Conservation (phyloP, 164 flowering plant genomes). For the Stephania japonica region DNA sequence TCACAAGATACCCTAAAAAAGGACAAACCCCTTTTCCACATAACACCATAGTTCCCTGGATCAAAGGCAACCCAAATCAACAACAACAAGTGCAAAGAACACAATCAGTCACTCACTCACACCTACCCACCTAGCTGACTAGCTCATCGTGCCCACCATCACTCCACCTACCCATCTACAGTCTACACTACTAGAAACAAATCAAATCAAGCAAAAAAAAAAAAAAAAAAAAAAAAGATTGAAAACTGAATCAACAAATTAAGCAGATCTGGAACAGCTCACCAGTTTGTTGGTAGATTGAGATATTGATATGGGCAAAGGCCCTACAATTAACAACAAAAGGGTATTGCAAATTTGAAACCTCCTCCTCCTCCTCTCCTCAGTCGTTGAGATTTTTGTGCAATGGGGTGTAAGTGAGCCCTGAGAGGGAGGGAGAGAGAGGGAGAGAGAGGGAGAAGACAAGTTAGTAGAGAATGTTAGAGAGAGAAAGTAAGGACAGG, state of each 20-base stretch:
- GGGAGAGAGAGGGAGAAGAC: not conserved
- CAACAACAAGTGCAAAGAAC: not conserved
- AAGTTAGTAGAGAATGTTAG: conserved; percentile 4
- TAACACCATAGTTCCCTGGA: conserved; percentile 24
- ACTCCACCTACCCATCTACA: not conserved
- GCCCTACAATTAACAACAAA: too few relatives aligned
- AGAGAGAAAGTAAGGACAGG: conserved; percentile 16
- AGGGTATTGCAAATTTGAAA: not conserved
- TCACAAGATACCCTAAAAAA: conserved; percentile 22
- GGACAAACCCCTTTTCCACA: conserved; percentile 17
- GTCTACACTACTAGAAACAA: too few relatives aligned
- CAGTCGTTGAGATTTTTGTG: not conserved
- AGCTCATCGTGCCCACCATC: too few relatives aligned
- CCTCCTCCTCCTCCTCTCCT: not conserved
- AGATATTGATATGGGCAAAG: not conserved
- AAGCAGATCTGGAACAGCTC: conserved; percentile 14
- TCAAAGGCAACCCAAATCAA: conserved; percentile 25
- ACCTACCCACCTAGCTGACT: too few relatives aligned
- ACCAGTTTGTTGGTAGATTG: conserved; percentile 4
- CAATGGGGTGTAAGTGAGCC: not conserved
- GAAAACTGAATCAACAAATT: not conserved
- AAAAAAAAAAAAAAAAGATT: not conserved
- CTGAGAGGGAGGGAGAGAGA: not conserved
- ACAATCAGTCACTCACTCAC: not conserved
- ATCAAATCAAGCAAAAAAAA: too few relatives aligned